Evolutionary conservation across 1,284 basidiomycete species (phyloP).

Genomic region (Exobasidium cylindrosporum): DNA sequence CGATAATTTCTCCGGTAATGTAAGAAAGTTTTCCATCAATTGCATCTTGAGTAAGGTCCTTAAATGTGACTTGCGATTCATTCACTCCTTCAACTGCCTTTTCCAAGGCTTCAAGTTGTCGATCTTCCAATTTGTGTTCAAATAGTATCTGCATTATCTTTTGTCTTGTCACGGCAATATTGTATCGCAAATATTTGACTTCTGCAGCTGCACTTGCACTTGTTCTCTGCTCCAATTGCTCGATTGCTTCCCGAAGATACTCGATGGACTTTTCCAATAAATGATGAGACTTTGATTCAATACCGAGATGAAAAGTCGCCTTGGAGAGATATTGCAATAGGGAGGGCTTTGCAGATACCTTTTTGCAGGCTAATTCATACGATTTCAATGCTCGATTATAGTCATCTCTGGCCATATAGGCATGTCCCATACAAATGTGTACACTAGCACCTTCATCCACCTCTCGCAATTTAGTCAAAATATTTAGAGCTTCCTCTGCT

Average conservation of each 20-base stretch:
- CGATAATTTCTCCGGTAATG: slow-evolving; percentile 48
- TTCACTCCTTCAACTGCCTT: slow-evolving; percentile 40
- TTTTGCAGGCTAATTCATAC: slow-evolving; percentile 43
- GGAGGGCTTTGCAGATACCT: slow-evolving; percentile 21
- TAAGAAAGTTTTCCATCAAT: slow-evolving; percentile 35
- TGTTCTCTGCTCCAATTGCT: slow-evolving; percentile 15
- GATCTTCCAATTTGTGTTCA: slow-evolving; percentile 38
- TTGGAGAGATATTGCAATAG: slow-evolving; percentile 48
- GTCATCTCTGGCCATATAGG: slow-evolving; percentile 51
- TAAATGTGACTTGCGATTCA: slow-evolving; percentile 28
- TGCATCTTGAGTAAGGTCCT: slow-evolving; percentile 37
- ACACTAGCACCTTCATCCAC: slow-evolving; percentile 49
- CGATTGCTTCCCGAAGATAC: slow-evolving; percentile 34
- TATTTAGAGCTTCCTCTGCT: slow-evolving; percentile 47
- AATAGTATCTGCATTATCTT: slow-evolving; percentile 51
- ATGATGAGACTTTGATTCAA: slow-evolving; percentile 35
- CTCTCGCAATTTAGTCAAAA: slow-evolving; percentile 51
- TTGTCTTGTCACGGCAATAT: slow-evolving; percentile 49
- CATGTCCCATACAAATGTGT: slow-evolving; percentile 52
- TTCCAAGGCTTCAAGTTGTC: slow-evolving; percentile 28
- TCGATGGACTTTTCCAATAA: slow-evolving; percentile 32
- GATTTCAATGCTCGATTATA: slow-evolving; percentile 47
- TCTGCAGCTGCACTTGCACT: slow-evolving; percentile 14
- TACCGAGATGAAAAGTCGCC: slow-evolving; percentile 47
- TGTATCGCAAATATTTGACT: slow-evolving; percentile 46